These are phyloP conservation scores for Zygosaccharomyces bisporus DNA, from an alignment of 805 yeast species.

Conservation along the genomic window DNA sequence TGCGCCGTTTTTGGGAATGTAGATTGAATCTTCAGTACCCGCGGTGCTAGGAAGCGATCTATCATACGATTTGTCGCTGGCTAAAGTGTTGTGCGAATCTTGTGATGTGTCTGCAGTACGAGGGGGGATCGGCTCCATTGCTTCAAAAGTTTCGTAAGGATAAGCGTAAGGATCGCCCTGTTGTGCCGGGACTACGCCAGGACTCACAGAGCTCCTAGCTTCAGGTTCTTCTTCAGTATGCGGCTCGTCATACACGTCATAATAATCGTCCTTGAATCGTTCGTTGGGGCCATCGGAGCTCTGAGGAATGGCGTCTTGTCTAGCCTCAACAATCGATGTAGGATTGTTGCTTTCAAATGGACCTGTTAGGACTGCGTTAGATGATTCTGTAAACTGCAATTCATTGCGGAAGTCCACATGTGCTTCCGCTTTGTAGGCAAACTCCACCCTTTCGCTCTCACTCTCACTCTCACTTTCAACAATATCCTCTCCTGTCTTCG, in stretches of 20 bases:
- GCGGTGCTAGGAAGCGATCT: constrained; percentile 3
- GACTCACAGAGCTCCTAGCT: neutral
- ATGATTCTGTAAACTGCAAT: neutral
- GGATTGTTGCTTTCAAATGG: neutral
- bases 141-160: constrained; percentile 4
- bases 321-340: neutral
- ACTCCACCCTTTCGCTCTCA: neutral
- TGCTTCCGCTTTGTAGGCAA: neutral
- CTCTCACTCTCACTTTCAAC: neutral
- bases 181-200: neutral
- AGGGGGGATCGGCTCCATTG: constrained; percentile 1
- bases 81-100: constrained; percentile 3
- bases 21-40: constrained; percentile 11
- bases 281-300: neutral
- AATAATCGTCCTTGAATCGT: neutral
- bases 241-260: constrained; percentile 4
- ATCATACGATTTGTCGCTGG: neutral
- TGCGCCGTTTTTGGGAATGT: constrained; percentile 11
- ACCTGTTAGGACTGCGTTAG: neutral
- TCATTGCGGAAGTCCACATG: neutral
- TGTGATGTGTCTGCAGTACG: constrained; percentile 15
- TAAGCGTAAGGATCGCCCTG: constrained; percentile 1
- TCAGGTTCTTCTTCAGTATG: neutral
- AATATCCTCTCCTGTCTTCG: neutral
- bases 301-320: neutral